Conservation (phyloP, 129 eudicot genomes). For the Apium graveolens region DNA sequence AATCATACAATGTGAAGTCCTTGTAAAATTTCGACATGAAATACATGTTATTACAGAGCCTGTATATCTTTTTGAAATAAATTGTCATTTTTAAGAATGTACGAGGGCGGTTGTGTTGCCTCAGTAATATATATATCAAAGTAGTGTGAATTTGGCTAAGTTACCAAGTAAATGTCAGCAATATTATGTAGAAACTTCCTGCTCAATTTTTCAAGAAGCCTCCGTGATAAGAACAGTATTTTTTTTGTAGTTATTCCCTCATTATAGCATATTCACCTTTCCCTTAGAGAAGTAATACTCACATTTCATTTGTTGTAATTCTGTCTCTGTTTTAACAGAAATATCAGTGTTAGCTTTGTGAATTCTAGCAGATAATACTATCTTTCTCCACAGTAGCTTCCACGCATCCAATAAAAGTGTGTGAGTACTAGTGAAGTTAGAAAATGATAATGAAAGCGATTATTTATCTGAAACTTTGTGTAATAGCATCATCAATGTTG, state of each 20-base stretch:
- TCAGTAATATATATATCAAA: neutral
- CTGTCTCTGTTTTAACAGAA: neutral
- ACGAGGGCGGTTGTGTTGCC: neutral
- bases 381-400: neutral
- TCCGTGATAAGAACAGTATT: neutral
- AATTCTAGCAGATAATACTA: neutral
- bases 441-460: neutral
- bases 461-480: neutral
- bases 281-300: neutral
- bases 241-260: neutral
- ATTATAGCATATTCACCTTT: neutral
- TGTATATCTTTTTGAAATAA: neutral
- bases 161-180: neutral
- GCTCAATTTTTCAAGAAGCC: neutral
- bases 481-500: neutral
- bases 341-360: neutral
- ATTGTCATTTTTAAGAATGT: neutral
- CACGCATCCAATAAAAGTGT: neutral
- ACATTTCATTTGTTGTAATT: neutral
- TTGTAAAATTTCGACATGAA: neutral
- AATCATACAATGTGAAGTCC: neutral
- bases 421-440: neutral
- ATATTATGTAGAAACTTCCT: neutral
- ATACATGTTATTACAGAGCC: constrained; percentile 4
- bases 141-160: neutral